phyloP scores from a whole-genome alignment of 129 eudicot species.

The Escallonia herrerae region DNA sequence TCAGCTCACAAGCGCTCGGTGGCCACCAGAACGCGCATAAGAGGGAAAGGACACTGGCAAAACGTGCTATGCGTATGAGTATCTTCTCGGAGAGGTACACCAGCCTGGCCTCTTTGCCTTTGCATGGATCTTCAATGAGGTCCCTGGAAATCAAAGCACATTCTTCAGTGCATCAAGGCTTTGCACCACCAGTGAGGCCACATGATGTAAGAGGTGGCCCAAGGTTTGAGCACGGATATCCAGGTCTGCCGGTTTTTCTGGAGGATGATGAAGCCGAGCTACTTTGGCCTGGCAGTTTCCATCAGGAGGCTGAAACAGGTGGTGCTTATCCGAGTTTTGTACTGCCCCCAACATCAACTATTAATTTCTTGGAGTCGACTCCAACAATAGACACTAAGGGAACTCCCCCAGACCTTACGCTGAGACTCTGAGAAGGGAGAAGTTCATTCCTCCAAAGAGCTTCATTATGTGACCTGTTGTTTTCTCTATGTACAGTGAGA shows the following conservation, averaged over 20 bases:
- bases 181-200: no score
- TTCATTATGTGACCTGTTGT: not conserved
- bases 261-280: constrained; percentile 19
- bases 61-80: not conserved
- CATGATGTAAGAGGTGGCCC: no score
- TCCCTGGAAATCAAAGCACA: constrained; percentile 35
- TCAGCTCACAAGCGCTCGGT: constrained; percentile 44
- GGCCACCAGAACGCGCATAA: constrained; percentile 57
- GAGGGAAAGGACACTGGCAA: constrained; percentile 30
- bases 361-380: constrained; percentile 7
- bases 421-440: constrained; percentile 20
- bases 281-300: constrained; percentile 35
- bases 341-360: not conserved
- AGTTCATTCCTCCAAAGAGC: not conserved
- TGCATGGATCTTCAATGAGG: constrained; percentile 29
- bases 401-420: constrained; percentile 26
- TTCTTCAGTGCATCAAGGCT: constrained; percentile 21
- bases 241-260: constrained; percentile 13
- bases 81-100: constrained; percentile 15
- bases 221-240: constrained; percentile 5
- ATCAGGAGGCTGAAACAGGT: not conserved
- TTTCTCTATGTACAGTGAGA: not conserved
- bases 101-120: constrained; percentile 24
- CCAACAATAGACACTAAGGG: not conserved
- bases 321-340: not conserved